Base-by-base conservation (phyloP, 768 basidiomycete genomes). In the Rhodotorula taiwanensis region DNA sequence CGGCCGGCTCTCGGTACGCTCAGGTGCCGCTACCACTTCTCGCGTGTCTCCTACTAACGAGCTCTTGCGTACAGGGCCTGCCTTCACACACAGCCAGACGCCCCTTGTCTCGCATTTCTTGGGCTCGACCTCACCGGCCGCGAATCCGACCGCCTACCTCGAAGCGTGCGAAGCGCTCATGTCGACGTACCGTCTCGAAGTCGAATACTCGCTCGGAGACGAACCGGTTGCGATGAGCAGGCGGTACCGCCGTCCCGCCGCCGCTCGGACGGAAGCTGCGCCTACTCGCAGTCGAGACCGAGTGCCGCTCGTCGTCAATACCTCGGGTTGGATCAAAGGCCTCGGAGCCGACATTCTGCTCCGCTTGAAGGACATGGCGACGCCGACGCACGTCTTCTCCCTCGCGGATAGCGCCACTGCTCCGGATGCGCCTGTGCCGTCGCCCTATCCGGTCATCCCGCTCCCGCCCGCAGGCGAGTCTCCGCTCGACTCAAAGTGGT, bases 311-410 rank as follows among this genome's bases (percentile, higher is more conserved):
- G 83, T 97, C 21, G 82, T 98, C 55, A 99, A 98, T 74, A 97
- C 89, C 0, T 93, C 94, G 84, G 94, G 94, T 4, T 99, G 94
- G 94, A 82, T 82, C 9, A 97, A 93, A 74, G 94, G 94, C 11
- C 82, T 95, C 5, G 94, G 94, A 5, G 85, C 83, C 21, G 88
- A 94, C 70, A 77, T 98, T 16, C 82, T 83, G 4, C 74, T 73
- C 20, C 82, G 81, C 65, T 85, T 99, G 52, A 85, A 92, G 69
- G 81, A 81, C 15, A 76, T 84, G 39, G 76, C 83, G 8, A 78
- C 81, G 28, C 83, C 88, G 0, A 83, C 83, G 0, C 77, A 83
- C 60, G 75, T 86, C 28, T 88, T 83, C 51, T 72, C 71, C 28
- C 75, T 78, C 65, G 47, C 58, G 10, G 31, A 33, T n/a, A n/a